Evolutionary conservation across 345 rosid species (phyloP).

Genomic region (Brassica juncea): DNA sequence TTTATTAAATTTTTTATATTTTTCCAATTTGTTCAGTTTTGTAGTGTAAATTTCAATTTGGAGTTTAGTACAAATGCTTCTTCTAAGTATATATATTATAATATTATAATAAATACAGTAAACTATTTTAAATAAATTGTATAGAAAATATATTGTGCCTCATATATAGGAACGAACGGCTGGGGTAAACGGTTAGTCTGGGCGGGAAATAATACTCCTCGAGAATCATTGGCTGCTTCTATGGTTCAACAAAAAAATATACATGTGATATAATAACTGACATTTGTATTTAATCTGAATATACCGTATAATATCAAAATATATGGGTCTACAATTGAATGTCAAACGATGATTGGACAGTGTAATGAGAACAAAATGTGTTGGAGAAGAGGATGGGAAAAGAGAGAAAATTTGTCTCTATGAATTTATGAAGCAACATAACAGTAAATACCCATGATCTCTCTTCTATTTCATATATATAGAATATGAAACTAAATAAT

Average conservation of each 20-base stretch:
- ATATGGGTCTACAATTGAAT: constrained; percentile 5
- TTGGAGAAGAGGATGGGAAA: constrained; percentile 18
- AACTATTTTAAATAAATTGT: no score
- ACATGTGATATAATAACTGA: constrained; percentile 34
- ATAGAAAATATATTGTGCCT: no score
- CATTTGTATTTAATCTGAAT: constrained; percentile 27
- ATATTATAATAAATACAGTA: no score
- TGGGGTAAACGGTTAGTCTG: no score
- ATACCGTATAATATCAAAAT: constrained; percentile 15
- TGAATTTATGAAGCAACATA: constrained; percentile 33
- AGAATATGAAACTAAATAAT: not conserved
- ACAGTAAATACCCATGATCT: constrained; percentile 27
- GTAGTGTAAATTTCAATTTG: no score
- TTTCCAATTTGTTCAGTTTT: no score
- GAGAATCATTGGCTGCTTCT: constrained; percentile 19
- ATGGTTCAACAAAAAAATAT: constrained; percentile 23
- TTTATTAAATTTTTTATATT: no score
- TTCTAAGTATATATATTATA: no score
- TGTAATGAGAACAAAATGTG: constrained; percentile 28
- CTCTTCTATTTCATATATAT: not conserved
- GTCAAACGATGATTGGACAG: constrained; percentile 6
- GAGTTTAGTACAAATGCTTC: no score
- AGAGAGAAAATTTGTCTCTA: constrained; percentile 23
- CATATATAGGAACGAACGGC: no score
- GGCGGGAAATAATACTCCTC: not conserved